phyloP scores from a whole-genome alignment of 2,329 filamentous ascomycete species.

The Stylonectria norvegica region DNA sequence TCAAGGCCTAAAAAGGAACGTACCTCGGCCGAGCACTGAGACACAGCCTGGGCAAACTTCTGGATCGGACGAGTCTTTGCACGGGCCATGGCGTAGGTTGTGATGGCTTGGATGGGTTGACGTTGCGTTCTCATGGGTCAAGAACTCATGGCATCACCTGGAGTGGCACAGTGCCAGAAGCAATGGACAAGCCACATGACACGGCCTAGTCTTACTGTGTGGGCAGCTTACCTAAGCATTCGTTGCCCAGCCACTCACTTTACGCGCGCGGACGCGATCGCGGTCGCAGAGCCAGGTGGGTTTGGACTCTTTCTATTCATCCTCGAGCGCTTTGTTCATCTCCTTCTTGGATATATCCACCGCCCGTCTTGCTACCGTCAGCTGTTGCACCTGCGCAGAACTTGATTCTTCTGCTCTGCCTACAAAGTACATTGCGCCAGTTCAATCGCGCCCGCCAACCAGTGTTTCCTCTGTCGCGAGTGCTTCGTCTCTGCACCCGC shows the following conservation, averaged over 20 bases:
- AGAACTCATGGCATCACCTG: no score
- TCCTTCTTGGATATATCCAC: slow-evolving; percentile 10
- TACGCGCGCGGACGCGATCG: slow-evolving; percentile 26
- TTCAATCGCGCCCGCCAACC: no score
- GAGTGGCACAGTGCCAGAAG: no score
- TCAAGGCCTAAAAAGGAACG: slow-evolving; percentile 9
- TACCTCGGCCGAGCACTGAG: slow-evolving; percentile 56
- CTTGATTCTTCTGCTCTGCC: no score
- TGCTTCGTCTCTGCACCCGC: not conserved
- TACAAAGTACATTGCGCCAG: no score
- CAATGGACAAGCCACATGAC: no score
- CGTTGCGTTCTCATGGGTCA: no score
- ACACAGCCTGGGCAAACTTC: slow-evolving; percentile 51
- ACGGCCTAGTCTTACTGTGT: no score
- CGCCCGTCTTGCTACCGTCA: slow-evolving; percentile 11
- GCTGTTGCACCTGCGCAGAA: no score
- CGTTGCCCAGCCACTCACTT: slow-evolving; percentile 28
- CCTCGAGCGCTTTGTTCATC: slow-evolving; percentile 17
- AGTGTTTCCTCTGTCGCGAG: slow-evolving; percentile 6
- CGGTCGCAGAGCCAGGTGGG: no score
- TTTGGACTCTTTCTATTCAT: no score
- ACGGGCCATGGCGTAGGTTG: slow-evolving; percentile 20
- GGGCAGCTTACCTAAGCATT: no score
- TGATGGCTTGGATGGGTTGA: not conserved
- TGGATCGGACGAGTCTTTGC: slow-evolving; percentile 47